A percentile compares a stretch with the other conserved stretches of the same genome.
Evolutionary conservation across 1,284 basidiomycete species (phyloP).

Genomic region (Microbotryum lychnidis-dioicae): DNA sequence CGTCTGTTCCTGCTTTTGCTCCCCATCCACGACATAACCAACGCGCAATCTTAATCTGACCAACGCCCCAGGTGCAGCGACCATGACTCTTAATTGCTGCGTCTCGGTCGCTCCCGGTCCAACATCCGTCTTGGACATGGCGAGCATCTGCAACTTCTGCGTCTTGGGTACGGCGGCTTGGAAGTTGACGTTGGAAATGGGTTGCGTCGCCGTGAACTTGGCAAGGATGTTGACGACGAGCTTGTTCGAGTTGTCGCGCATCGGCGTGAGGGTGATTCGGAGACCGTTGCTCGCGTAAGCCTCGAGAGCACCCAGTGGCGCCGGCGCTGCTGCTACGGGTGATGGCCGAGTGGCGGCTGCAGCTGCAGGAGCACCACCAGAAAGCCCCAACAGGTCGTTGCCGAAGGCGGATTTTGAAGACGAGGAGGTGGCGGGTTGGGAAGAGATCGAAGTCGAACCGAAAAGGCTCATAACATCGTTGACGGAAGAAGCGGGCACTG

Average conservation of each 20-base stretch:
- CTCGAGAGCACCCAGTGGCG: slow-evolving; percentile 52
- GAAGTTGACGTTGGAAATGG: slow-evolving; percentile 67
- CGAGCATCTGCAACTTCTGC: slow-evolving; percentile 95
- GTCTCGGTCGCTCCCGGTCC: slow-evolving; percentile 74
- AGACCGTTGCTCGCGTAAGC: slow-evolving; percentile 89
- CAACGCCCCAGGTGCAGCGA: slow-evolving; percentile 64
- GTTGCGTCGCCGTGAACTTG: slow-evolving; percentile 60
- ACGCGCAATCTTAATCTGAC: slow-evolving; percentile 80
- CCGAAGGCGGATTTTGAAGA: slow-evolving; percentile 6
- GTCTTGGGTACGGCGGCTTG: slow-evolving; percentile 99
- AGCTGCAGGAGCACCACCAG: slow-evolving; percentile 37
- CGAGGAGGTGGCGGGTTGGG: slow-evolving; percentile 15
- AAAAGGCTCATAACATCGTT: slow-evolving; percentile 91
- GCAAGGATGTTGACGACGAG: slow-evolving; percentile 86
- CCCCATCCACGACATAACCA: slow-evolving; percentile 60
- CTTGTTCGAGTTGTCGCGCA: slow-evolving; percentile 64
- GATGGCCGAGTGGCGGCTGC: slow-evolving; percentile 21
- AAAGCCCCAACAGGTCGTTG: slow-evolving; percentile 37
- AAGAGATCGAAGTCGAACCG: slow-evolving; percentile 42
- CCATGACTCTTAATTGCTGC: slow-evolving; percentile 88
- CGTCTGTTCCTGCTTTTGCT: slow-evolving; percentile 77
- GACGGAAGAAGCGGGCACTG: slow-evolving; percentile 51
- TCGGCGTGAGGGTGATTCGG: slow-evolving; percentile 80
- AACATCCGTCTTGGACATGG: slow-evolving; percentile 81
- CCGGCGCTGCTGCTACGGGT: slow-evolving; percentile 35